Conservation (phyloP, 331 rosid species). For the Stylosanthes scabra region DNA sequence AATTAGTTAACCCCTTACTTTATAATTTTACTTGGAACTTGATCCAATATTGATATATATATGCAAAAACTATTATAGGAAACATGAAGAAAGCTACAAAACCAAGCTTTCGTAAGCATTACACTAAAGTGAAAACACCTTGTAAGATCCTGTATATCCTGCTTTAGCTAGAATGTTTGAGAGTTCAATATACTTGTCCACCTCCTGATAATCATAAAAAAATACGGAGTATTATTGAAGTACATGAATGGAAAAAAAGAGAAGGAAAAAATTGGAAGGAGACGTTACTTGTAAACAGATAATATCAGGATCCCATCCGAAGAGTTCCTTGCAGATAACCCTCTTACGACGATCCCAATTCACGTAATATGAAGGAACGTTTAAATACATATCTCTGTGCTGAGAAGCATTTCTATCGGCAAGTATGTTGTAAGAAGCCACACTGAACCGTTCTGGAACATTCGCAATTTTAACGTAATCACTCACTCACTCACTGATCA, state of each 20-base stretch:
- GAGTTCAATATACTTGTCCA: constrained; percentile 77
- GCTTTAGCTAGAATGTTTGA: constrained; percentile 62
- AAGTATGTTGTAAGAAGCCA: constrained; percentile 81
- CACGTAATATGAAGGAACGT: constrained; percentile 68
- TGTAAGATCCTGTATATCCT: constrained; percentile 79
- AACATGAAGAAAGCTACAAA: neutral
- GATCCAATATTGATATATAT: too few relatives aligned
- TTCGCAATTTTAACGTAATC: neutral
- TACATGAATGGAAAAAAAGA: neutral
- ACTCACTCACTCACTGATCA: neutral
- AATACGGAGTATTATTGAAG: neutral
- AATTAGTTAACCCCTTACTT: too few relatives aligned
- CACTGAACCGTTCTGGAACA: constrained; percentile 62
- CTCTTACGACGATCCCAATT: constrained; percentile 67
- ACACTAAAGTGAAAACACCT: constrained; percentile 47
- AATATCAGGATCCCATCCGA: constrained; percentile 74
- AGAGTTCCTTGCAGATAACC: constrained; percentile 69
- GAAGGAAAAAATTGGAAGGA: neutral
- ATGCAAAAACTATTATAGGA: too few relatives aligned
- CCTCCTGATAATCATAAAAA: constrained; percentile 60
- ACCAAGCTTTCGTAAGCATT: neutral
- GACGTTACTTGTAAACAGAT: constrained; percentile 72
- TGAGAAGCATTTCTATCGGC: constrained; percentile 70
- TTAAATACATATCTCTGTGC: constrained; percentile 69
- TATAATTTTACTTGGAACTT: too few relatives aligned